Evolutionary conservation across 2,329 filamentous ascomycete genomes (phyloP).

Genomic region (Ceratocystis variospora): DNA sequence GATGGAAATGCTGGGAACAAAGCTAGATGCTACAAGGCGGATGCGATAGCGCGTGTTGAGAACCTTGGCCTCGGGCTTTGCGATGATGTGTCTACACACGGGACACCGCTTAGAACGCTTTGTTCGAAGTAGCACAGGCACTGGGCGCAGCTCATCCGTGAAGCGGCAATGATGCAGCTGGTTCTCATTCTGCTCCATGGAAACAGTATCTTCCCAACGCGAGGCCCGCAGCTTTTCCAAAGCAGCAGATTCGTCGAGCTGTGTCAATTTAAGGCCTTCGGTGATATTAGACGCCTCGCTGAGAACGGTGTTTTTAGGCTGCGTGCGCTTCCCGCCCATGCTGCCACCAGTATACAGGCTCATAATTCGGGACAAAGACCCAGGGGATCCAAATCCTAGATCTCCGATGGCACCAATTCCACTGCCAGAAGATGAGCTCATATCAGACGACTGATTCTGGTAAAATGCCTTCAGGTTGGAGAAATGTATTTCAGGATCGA

Average conservation of each 20-base stretch:
- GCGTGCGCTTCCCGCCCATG: slow-evolving; percentile 48
- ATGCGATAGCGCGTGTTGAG: slow-evolving; percentile 84
- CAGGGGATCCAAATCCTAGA: slow-evolving; percentile 59
- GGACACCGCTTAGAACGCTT: slow-evolving; percentile 91
- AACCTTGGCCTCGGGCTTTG: slow-evolving; percentile 85
- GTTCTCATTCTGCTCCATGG: slow-evolving; percentile 34
- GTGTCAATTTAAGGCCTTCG: slow-evolving; percentile 56
- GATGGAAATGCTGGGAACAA: slow-evolving; percentile 72
- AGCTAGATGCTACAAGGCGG: slow-evolving; percentile 71
- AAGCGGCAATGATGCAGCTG: slow-evolving; percentile 46
- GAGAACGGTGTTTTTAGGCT: slow-evolving; percentile 58
- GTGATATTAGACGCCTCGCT: slow-evolving; percentile 57
- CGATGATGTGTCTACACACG: slow-evolving; percentile 84
- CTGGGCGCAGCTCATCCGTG: slow-evolving; percentile 60
- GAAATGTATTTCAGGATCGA: slow-evolving; percentile 58
- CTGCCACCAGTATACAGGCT: slow-evolving; percentile 63
- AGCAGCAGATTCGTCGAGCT: slow-evolving; percentile 46
- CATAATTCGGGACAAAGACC: slow-evolving; percentile 77
- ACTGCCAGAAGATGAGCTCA: slow-evolving; percentile 34
- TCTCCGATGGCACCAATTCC: slow-evolving; percentile 28
- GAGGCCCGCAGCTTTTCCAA: slow-evolving; percentile 45
- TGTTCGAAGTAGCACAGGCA: slow-evolving; percentile 70
- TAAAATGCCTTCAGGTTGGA: slow-evolving; percentile 67
- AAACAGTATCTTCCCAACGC: slow-evolving; percentile 51
- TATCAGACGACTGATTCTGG: slow-evolving; percentile 57